These are phyloP conservation scores for Pseudisothecium myosuroides DNA, from an alignment of 225 moss, liverwort and hornwort genomes.

Conservation along the genomic window DNA sequence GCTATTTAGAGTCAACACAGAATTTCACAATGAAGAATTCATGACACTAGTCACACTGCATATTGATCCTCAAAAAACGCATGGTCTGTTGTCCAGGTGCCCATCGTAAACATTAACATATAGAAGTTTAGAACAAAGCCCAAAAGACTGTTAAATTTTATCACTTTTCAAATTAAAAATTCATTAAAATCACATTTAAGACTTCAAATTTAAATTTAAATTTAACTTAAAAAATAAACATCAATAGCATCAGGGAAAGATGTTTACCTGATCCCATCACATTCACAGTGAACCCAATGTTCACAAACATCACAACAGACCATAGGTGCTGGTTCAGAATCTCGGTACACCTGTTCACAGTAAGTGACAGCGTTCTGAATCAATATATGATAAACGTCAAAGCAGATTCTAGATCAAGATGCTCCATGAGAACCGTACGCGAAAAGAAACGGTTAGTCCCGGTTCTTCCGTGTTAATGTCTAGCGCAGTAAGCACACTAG, in stretches of 20 bases:
- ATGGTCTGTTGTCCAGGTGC: not conserved
- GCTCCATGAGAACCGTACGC: not conserved
- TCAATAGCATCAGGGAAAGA: not conserved
- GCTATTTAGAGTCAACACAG: not conserved
- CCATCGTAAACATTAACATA: not conserved
- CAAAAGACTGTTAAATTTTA: not conserved
- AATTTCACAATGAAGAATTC: not conserved
- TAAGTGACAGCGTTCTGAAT: not conserved
- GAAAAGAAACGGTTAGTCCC: not conserved
- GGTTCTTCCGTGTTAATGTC: not conserved
- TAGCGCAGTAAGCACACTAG: not conserved
- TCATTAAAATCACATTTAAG: not conserved
- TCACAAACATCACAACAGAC: constrained; percentile 96
- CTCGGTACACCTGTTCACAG: constrained; percentile 73
- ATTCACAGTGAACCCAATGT: constrained; percentile 96
- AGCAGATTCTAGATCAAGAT: not conserved
- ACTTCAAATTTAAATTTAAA: not conserved
- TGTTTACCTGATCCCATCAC: constrained; percentile 84
- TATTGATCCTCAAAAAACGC: not conserved
- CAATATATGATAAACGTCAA: not conserved
- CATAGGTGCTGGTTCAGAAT: constrained; percentile 96
- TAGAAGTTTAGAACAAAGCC: not conserved
- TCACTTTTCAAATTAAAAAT: not conserved
- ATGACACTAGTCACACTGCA: not conserved
- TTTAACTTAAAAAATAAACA: not conserved